Percentiles rank a stretch among this genome's conserved stretches.
Evolutionary conservation across 768 basidiomycete species (phyloP).

Genomic region (Auriscalpium microsporum): DNA sequence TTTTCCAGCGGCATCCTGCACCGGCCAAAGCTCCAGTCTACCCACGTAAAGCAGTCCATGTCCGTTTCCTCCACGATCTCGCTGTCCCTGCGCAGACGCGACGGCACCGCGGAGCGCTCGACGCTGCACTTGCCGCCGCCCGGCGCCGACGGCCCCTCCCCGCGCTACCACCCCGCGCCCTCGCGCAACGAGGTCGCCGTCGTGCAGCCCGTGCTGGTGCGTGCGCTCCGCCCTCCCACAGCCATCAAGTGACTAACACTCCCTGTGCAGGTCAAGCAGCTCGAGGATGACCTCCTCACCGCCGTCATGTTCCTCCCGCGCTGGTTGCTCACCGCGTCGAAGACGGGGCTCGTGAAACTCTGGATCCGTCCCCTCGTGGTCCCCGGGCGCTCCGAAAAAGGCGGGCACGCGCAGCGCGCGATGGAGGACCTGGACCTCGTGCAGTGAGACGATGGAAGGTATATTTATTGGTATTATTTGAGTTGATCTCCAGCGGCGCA

Average conservation of each 20-base stretch:
- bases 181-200: conserved; percentile 85
- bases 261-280: conserved; percentile 56
- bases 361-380: conserved; percentile 71
- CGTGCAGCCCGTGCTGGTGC: conserved; percentile 82
- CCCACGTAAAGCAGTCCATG: conserved; percentile 57
- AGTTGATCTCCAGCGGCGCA: no score
- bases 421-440: not conserved
- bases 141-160: conserved; percentile 33
- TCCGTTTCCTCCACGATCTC: conserved; percentile 77
- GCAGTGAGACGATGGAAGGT: not conserved
- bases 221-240: conserved; percentile 17
- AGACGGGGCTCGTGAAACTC: conserved; percentile 67
- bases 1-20: conserved; percentile 89
- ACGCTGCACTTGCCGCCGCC: conserved; percentile 45
- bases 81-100: conserved; percentile 51
- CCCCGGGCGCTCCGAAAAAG: not conserved
- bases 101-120: conserved; percentile 38
- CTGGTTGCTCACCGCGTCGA: conserved; percentile 70
- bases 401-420: conserved; percentile 6
- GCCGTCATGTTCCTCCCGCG: conserved; percentile 71
- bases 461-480: no score
- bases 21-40: conserved; percentile 63
- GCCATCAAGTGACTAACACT: not conserved
- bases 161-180: conserved; percentile 79
- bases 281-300: conserved; percentile 75